Conservation (phyloP, 2,329 filamentous ascomycete species). For the Torrubiella hemipterigena region DNA sequence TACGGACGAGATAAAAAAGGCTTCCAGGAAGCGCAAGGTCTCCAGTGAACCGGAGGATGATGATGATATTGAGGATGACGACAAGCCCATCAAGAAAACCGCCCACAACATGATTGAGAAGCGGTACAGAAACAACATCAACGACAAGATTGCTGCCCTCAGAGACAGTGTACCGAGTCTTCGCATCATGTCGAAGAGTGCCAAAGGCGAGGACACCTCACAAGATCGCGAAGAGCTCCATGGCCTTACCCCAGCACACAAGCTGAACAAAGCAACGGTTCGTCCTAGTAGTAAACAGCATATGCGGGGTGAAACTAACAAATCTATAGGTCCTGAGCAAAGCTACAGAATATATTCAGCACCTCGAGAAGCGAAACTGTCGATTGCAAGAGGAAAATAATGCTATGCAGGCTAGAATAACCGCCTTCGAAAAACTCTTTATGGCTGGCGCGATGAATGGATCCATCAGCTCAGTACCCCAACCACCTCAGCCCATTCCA, state of each 20-base stretch:
- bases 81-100: slow-evolving; percentile 58
- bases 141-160: slow-evolving; percentile 90
- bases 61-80: slow-evolving; percentile 4
- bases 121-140: slow-evolving; percentile 88
- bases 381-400: slow-evolving; percentile 71
- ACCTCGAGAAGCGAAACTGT: slow-evolving; percentile 83
- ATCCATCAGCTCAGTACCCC: slow-evolving; percentile 40
- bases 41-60: slow-evolving; percentile 39
- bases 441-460: slow-evolving; percentile 62
- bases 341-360: slow-evolving; percentile 89
- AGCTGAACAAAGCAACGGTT: slow-evolving; percentile 93
- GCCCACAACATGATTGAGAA: slow-evolving; percentile 99
- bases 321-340: slow-evolving; percentile 63
- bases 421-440: slow-evolving; percentile 68
- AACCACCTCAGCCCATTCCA: slow-evolving; percentile 39
- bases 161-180: slow-evolving; percentile 86
- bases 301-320: background rate
- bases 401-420: slow-evolving; percentile 65
- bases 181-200: slow-evolving; percentile 68
- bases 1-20: slow-evolving; percentile 29
- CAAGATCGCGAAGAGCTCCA: slow-evolving; percentile 65
- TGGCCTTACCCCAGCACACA: slow-evolving; percentile 76
- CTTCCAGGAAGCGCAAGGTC: slow-evolving; percentile 57
- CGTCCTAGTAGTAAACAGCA: slow-evolving; percentile 9
- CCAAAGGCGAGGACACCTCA: slow-evolving; percentile 53